A percentile compares a stretch with the other conserved stretches of the same genome.
phyloP scores from a whole-genome alignment of 495 filamentous ascomycete species.

The Tetracladium marchalianum region DNA sequence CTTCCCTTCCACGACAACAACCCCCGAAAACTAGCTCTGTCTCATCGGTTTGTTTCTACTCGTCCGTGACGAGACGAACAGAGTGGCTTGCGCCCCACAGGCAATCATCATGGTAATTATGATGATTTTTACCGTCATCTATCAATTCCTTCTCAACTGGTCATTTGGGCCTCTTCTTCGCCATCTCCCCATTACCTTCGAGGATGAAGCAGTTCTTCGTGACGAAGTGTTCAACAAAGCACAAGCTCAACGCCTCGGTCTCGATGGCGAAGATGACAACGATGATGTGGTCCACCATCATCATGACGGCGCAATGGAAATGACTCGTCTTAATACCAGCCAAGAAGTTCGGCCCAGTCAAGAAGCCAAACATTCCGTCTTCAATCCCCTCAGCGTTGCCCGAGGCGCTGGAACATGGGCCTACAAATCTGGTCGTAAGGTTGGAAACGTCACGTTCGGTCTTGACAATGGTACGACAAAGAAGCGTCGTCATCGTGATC shows the following conservation, averaged over 20 bases:
- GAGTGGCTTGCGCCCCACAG: conserved; percentile 63
- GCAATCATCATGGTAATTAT: conserved; percentile 83
- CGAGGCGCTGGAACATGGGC: conserved; percentile 39
- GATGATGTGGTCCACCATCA: not conserved
- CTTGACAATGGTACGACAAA: conserved; percentile 26
- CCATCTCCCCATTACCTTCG: conserved; percentile 89
- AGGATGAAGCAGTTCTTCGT: conserved; percentile 83
- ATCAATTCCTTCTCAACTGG: conserved; percentile 72
- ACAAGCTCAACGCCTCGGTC: conserved; percentile 52
- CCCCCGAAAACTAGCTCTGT: no score
- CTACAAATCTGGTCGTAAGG: conserved; percentile 12
- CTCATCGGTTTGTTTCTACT: conserved; percentile 89
- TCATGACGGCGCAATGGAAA: conserved; percentile 46
- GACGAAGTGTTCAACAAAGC: conserved; percentile 81
- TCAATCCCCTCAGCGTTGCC: conserved; percentile 36
- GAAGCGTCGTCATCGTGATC: conserved; percentile 25
- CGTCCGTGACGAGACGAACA: conserved; percentile 48
- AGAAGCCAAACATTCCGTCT: conserved; percentile 18
- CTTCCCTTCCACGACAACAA: no score
- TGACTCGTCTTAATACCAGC: conserved; percentile 22
- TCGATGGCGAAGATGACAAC: conserved; percentile 35
- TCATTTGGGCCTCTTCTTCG: conserved; percentile 79
- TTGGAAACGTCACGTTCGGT: conserved; percentile 9
- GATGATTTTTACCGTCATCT: conserved; percentile 60
- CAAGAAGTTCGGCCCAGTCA: no score